Evolutionary conservation across 768 basidiomycete species (phyloP).

Genomic region (Pseudohyphozyma bogoriensis): DNA sequence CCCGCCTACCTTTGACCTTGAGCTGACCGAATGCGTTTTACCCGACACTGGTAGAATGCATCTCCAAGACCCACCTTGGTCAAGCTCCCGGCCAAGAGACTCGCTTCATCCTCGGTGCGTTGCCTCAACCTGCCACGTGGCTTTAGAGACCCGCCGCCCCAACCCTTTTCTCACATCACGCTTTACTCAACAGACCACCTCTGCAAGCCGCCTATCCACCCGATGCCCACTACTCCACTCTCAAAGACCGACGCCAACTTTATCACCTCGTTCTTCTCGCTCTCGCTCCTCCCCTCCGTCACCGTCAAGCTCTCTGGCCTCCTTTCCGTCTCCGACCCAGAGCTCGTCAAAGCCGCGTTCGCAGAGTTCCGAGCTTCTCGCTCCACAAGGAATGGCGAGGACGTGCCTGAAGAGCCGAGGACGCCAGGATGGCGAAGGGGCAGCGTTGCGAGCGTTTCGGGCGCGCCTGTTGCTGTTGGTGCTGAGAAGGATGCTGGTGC

Average conservation of each 20-base stretch:
- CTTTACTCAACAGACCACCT: slow-evolving; percentile 30
- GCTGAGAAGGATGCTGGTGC: not conserved
- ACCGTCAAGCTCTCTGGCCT: slow-evolving; percentile 25
- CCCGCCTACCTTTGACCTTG: not conserved
- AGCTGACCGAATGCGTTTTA: not conserved
- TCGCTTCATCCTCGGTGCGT: slow-evolving; percentile 16
- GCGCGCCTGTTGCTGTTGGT: not conserved
- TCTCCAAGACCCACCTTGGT: slow-evolving; percentile 7
- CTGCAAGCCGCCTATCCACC: slow-evolving; percentile 16
- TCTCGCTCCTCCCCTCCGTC: slow-evolving; percentile 18
- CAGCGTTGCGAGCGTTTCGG: not conserved
- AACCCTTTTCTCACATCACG: no score
- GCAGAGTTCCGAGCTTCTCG: not conserved
- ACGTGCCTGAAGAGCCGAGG: not conserved
- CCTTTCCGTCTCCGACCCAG: slow-evolving; percentile 7
- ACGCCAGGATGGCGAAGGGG: not conserved
- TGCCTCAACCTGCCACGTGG: no score
- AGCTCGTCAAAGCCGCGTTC: slow-evolving; percentile 8
- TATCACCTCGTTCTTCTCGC: slow-evolving; percentile 11
- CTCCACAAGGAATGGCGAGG: no score
- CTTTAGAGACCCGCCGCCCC: not conserved
- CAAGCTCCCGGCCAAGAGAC: slow-evolving; percentile 11
- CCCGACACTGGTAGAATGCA: not conserved
- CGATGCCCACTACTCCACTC: not conserved
- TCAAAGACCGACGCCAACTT: slow-evolving; percentile 5